Conservation (phyloP, 2,329 filamentous ascomycete genomes). For the Colletotrichum camelliae region DNA sequence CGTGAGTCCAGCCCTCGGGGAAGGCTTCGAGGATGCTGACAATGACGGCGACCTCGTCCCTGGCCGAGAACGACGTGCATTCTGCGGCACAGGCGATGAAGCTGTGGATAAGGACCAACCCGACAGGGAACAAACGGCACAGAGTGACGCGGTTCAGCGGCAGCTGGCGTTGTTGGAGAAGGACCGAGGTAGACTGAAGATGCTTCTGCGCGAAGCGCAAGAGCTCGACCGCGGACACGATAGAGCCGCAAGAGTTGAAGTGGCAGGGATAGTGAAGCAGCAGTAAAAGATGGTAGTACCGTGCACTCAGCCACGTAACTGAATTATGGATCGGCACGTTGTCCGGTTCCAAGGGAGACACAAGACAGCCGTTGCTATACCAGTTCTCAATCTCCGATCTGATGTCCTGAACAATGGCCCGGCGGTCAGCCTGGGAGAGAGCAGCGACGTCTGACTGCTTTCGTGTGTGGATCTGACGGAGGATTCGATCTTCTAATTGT, state of each 20-base stretch:
- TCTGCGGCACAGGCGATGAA: conserved; percentile 36
- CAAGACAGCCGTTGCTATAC: conserved; percentile 50
- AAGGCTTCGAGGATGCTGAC: conserved; percentile 43
- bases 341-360: conserved; percentile 46
- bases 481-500: conserved; percentile 46
- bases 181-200: conserved; percentile 44
- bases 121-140: conserved; percentile 42
- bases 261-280: conserved; percentile 47
- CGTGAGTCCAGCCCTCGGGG: conserved; percentile 37
- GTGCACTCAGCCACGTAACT: conserved; percentile 46
- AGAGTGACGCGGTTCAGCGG: conserved; percentile 48
- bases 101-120: conserved; percentile 41
- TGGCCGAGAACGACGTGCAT: conserved; percentile 29
- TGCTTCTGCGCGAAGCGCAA: conserved; percentile 45
- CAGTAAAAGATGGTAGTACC: conserved; percentile 50
- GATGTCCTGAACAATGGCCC: conserved; percentile 36
- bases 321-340: conserved; percentile 50
- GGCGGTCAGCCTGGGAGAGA: conserved; percentile 35
- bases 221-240: conserved; percentile 37
- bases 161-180: conserved; percentile 47
- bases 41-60: conserved; percentile 39
- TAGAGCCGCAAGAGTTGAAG: conserved; percentile 39
- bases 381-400: conserved; percentile 51
- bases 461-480: conserved; percentile 39
- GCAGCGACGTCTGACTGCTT: conserved; percentile 32